Conservation (phyloP, 1,284 basidiomycete species). For the Sanghuangporus baumii region DNA sequence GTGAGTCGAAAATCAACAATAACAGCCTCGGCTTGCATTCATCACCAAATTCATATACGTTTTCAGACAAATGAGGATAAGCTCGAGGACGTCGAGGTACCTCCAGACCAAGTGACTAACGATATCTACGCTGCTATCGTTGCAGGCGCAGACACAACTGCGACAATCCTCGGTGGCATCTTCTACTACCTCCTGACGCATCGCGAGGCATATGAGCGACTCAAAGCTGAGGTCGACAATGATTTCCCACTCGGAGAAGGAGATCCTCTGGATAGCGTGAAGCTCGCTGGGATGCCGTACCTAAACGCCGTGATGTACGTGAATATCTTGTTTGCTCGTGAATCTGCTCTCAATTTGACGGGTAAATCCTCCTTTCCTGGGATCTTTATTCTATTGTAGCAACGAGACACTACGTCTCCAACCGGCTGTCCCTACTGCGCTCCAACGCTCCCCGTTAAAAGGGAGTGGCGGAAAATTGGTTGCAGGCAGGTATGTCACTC, state of each 20-base stretch:
- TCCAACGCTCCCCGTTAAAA: constrained; percentile 8
- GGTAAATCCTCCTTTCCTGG: no score
- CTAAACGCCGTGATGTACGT: constrained; percentile 30
- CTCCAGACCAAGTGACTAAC: constrained; percentile 23
- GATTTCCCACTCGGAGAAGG: constrained; percentile 19
- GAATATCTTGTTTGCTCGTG: background rate
- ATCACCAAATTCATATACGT: background rate
- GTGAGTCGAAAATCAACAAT: constrained; percentile 21
- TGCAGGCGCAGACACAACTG: constrained; percentile 32
- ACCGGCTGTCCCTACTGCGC: constrained; percentile 1
- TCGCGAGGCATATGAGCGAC: constrained; percentile 23
- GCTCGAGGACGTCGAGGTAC: constrained; percentile 20
- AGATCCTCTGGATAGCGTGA: constrained; percentile 17
- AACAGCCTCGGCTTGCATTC: background rate
- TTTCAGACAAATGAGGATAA: constrained; percentile 27
- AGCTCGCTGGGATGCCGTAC: constrained; percentile 25
- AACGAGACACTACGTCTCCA: constrained; percentile 12
- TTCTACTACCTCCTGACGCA: constrained; percentile 30
- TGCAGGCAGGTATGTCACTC: background rate
- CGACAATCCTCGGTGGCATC: constrained; percentile 27
- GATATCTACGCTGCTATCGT: constrained; percentile 32
- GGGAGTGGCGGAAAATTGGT: constrained; percentile 9
- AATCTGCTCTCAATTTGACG: no score
- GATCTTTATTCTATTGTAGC: background rate
- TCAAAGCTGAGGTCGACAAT: constrained; percentile 27